Evolutionary conservation across 2,329 filamentous ascomycete genomes (phyloP).

Genomic region (Chrysosporium queenslandicum): DNA sequence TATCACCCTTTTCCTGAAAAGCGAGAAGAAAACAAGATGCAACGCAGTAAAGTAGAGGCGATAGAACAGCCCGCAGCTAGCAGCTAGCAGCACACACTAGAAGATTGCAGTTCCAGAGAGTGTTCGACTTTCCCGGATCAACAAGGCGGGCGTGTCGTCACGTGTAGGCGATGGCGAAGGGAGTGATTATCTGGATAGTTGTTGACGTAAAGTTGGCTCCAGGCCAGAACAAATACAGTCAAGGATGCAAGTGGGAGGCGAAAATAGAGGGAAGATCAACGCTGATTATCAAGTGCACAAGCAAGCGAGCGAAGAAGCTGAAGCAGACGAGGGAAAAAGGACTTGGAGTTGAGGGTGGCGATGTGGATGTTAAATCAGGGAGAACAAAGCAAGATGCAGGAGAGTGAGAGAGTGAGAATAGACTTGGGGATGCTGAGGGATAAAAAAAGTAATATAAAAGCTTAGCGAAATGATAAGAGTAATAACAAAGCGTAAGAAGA

Average conservation of each 20-base stretch:
- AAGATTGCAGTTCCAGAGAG: no score
- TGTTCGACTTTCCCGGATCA: neutral
- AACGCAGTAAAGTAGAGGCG: neutral
- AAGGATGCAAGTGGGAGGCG: neutral
- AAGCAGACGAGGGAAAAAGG: neutral
- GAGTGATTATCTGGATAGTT: neutral
- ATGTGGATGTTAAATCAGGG: neutral
- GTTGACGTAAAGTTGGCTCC: conserved; percentile 9
- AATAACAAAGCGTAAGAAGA: conserved; percentile 6
- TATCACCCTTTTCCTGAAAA: conserved; percentile 16
- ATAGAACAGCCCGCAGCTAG: no score
- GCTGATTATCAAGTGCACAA: neutral
- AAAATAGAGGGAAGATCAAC: neutral
- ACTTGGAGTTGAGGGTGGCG: neutral
- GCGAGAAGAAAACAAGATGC: neutral
- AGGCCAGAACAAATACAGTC: conserved; percentile 7
- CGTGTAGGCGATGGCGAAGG: neutral
- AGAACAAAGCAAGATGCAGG: neutral
- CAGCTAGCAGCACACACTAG: neutral
- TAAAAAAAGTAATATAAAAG: conserved; percentile 9
- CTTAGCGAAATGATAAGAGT: conserved; percentile 10
- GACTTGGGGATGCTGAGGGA: neutral
- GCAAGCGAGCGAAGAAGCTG: neutral
- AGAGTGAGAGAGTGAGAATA: neutral
- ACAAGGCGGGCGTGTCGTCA: neutral